Conservation (phyloP, 176 grass and related monocot species). For the Ananas comosus region DNA sequence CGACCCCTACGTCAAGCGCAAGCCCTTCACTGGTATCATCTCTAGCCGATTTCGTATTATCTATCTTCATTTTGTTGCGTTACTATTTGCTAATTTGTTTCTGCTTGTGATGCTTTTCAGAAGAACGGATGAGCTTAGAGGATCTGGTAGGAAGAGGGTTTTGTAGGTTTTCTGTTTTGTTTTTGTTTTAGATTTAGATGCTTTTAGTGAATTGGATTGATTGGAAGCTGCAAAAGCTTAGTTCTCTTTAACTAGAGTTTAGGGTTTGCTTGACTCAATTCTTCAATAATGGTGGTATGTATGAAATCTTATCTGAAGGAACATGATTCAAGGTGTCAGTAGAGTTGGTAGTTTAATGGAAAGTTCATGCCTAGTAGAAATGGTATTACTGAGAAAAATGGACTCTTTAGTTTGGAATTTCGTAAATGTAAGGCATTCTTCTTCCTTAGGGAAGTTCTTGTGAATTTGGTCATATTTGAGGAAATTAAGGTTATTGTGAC, state of each 20-base stretch:
- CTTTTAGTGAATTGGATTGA: neutral
- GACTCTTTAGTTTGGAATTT: neutral
- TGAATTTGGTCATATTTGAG: too few relatives aligned
- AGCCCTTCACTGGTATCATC: conserved; percentile 87
- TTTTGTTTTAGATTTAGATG: conserved; percentile 17
- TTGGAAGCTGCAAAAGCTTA: neutral
- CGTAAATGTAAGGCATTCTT: neutral
- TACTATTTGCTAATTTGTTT: neutral
- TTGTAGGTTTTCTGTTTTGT: neutral
- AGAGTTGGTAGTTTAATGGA: neutral
- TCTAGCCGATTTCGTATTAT: neutral
- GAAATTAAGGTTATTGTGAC: too few relatives aligned
- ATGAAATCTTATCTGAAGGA: neutral
- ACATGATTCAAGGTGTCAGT: neutral
- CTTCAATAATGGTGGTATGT: neutral
- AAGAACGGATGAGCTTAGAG: neutral
- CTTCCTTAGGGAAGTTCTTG: too few relatives aligned
- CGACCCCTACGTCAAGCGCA: conserved; percentile 92
- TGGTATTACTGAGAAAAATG: neutral
- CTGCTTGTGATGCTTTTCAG: conserved; percentile 1
- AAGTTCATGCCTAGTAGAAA: neutral
- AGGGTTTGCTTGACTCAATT: neutral
- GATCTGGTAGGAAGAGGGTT: neutral
- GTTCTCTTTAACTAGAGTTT: neutral
- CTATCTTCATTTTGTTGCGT: neutral